phyloP scores from a whole-genome alignment of 2,329 filamentous ascomycete genomes.

The Raffaelea albimanens region DNA sequence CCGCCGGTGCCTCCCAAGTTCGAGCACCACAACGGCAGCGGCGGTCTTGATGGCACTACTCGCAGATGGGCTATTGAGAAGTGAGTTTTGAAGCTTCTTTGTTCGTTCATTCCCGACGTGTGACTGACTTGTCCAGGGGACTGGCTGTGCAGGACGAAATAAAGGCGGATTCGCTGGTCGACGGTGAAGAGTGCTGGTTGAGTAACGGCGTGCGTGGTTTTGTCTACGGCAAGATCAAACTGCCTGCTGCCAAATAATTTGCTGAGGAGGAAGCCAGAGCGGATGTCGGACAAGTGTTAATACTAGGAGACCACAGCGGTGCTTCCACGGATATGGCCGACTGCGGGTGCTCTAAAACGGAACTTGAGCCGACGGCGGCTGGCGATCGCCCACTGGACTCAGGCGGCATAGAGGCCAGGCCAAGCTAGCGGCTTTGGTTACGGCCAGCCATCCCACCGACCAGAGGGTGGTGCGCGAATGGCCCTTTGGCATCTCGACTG shows the following conservation, averaged over 20 bases:
- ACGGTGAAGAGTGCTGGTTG: slow-evolving; percentile 76
- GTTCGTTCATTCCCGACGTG: background rate
- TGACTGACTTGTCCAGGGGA: slow-evolving; percentile 23
- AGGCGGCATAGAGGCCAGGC: too few relatives aligned
- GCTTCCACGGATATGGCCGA: too few relatives aligned
- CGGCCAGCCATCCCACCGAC: too few relatives aligned
- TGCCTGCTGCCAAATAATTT: background rate
- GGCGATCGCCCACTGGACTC: too few relatives aligned
- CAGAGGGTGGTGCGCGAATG: too few relatives aligned
- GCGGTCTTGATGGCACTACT: slow-evolving; percentile 75
- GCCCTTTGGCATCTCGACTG: too few relatives aligned
- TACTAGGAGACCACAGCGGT: too few relatives aligned
- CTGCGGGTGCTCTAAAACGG: too few relatives aligned
- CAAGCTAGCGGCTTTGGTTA: too few relatives aligned
- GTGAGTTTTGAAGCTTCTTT: slow-evolving; percentile 24
- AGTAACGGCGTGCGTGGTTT: slow-evolving; percentile 86
- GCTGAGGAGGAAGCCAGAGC: too few relatives aligned
- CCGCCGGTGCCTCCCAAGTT: slow-evolving; percentile 49
- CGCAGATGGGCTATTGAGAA: slow-evolving; percentile 72
- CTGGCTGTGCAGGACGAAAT: slow-evolving; percentile 60
- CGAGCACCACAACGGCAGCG: slow-evolving; percentile 38
- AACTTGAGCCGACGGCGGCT: too few relatives aligned
- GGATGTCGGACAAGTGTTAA: too few relatives aligned
- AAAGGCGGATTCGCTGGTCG: slow-evolving; percentile 44
- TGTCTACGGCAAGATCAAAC: slow-evolving; percentile 31